Evolutionary conservation across 805 yeast species (phyloP), one percentile per base, ranked within the genome.

Genomic region (Metschnikowia drakensbergensis): DNA sequence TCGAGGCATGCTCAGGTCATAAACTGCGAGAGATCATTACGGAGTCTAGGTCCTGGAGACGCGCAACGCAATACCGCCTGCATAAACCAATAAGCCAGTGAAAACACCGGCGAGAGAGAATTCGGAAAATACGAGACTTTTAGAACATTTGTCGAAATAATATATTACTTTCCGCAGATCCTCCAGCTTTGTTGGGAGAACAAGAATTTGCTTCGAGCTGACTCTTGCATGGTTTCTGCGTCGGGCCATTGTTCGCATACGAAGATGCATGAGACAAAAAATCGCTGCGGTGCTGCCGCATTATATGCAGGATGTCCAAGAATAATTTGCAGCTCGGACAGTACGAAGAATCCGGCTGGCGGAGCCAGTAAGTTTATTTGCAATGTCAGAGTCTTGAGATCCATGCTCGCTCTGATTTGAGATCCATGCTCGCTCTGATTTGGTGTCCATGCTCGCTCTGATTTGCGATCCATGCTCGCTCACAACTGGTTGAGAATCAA

Each of bases 401-500:
- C 17, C 17, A 17, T 17, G 17, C 17, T 17, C 17, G 17, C 17
- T 17, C 17, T 17, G 17, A 17, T 17, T 17, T 17, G 17, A 17
- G 17, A 17, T 17, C 17, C 17, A 17, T 17, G 17, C 37, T 34
- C 25, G 36, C 13, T 5, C 25, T 17, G 23, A 25, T 10, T 25
- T 4, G 13, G 8, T 22, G 31, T n/a, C 9, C 31, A 6, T 17
- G 17, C 17, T 17, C 17, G 17, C 17, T 17, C 17, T 17, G 17
- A 17, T 17, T 17, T 17, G 17, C 17, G 17, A 17, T 17, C 28
- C 9, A 9, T 3, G 39, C 13, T 38, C 34, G 3, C 17, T 48
- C 54, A 53, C 28, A 62, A 56, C 3, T 69, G 71, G 54, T 63
- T 67, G 37, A 71, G 51, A 27, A 59, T 37, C 59, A 65, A 60